Conservation (phyloP, 768 basidiomycete genomes). For the Nidularia pulvinata region DNA sequence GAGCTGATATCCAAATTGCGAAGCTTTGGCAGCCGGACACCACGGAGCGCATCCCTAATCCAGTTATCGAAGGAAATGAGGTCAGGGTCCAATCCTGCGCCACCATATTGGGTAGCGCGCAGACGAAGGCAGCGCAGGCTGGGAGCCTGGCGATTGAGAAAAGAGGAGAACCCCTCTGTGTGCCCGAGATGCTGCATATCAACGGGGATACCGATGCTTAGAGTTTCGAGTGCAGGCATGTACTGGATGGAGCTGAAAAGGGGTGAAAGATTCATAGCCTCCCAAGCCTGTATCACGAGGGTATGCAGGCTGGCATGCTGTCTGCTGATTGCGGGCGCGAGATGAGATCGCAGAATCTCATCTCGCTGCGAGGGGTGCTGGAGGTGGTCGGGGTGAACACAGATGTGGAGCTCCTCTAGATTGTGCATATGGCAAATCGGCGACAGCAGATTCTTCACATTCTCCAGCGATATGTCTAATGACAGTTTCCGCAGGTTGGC, state of each 20-base stretch:
- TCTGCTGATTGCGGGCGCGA: constrained; percentile 36
- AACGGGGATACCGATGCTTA: constrained; percentile 38
- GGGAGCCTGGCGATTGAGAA: constrained; percentile 30
- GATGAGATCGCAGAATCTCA: constrained; percentile 27
- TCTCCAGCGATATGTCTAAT: constrained; percentile 42
- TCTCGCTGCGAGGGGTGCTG: constrained; percentile 16
- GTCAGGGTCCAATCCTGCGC: constrained; percentile 23
- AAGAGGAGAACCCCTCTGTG: constrained; percentile 29
- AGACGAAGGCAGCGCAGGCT: constrained; percentile 34
- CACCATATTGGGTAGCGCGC: constrained; percentile 40
- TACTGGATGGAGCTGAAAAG: constrained; percentile 30
- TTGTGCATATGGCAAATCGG: constrained; percentile 23
- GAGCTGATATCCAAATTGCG: constrained; percentile 31
- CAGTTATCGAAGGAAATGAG: constrained; percentile 32
- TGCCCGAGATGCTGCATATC: constrained; percentile 39
- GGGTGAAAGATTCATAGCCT: constrained; percentile 41
- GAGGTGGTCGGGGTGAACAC: constrained; percentile 36
- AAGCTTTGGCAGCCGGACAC: constrained; percentile 20
- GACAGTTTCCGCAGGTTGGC: constrained; percentile 35
- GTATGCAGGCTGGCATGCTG: constrained; percentile 31
- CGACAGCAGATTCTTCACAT: constrained; percentile 27
- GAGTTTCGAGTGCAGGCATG: constrained; percentile 29
- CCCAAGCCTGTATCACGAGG: constrained; percentile 39
- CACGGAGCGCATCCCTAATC: constrained; percentile 26
- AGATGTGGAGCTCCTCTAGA: constrained; percentile 40